Evolutionary conservation across 768 basidiomycete genomes (phyloP).

Genomic region (Serpula lacrymans): DNA sequence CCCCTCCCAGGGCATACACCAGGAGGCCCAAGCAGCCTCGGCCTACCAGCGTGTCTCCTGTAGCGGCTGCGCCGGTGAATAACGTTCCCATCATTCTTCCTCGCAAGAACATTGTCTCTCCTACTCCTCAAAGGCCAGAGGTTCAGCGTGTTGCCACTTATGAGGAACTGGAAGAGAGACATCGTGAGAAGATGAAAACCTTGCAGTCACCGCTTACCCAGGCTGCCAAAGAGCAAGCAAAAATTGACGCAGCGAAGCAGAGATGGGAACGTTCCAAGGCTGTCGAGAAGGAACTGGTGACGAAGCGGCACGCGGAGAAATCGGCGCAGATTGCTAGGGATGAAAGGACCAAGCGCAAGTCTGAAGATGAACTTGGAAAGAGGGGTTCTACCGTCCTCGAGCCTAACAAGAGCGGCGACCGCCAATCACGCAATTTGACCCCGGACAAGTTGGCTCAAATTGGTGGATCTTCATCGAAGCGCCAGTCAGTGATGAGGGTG

Average conservation of each 20-base stretch:
- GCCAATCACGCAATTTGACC: conserved; percentile 55
- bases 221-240: conserved; percentile 73
- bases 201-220: conserved; percentile 84
- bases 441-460: conserved; percentile 54
- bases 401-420: conserved; percentile 28
- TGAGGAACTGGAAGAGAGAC: conserved; percentile 84
- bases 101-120: conserved; percentile 33
- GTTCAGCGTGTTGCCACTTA: conserved; percentile 66
- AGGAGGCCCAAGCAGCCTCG: conserved; percentile 19
- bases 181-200: conserved; percentile 78
- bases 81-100: conserved; percentile 44
- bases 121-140: conserved; percentile 47
- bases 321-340: conserved; percentile 45
- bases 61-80: conserved; percentile 29
- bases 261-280: conserved; percentile 82
- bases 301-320: conserved; percentile 69
- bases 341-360: conserved; percentile 46
- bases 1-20: conserved; percentile 6
- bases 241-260: conserved; percentile 68
- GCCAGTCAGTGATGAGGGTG: conserved; percentile 74
- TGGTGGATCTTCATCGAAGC: conserved; percentile 46
- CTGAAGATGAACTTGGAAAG: conserved; percentile 39
- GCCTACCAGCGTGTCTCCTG: conserved; percentile 19
- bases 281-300: conserved; percentile 71
- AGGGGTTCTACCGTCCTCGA: conserved; percentile 30